These are phyloP conservation scores for Penicillium sp. DNA, from an alignment of 2,329 filamentous ascomycete genomes.

Conservation along the genomic window DNA sequence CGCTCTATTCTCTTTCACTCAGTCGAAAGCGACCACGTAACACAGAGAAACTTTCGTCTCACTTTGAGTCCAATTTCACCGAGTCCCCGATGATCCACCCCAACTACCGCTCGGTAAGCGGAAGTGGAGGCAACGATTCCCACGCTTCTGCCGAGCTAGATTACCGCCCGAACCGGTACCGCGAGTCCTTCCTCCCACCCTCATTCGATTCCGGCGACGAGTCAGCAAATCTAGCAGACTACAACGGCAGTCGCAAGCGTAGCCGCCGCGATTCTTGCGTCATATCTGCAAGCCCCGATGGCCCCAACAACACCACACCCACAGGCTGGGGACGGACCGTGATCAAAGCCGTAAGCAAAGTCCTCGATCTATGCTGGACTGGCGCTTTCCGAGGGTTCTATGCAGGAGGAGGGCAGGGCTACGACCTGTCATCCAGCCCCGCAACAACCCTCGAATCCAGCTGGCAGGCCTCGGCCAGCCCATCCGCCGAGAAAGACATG, in stretches of 20 bases:
- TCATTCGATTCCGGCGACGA: conserved; percentile 25
- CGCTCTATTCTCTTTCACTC: conserved; percentile 30
- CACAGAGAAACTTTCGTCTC: conserved; percentile 18
- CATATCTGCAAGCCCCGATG: conserved; percentile 18
- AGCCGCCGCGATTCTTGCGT: conserved; percentile 27
- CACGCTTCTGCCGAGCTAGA: conserved; percentile 29
- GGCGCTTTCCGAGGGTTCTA: conserved; percentile 72
- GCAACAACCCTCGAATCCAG: conserved; percentile 18
- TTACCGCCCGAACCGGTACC: conserved; percentile 38
- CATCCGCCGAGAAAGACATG: conserved; percentile 20
- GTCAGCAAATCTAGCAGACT: conserved; percentile 14
- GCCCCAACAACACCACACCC: conserved; percentile 11
- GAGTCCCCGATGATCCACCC: conserved; percentile 31
- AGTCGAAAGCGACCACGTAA: conserved; percentile 29
- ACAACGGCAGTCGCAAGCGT: conserved; percentile 25
- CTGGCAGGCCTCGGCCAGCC: conserved; percentile 23
- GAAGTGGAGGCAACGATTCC: conserved; percentile 16
- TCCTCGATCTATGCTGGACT: conserved; percentile 73
- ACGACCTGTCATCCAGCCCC: conserved; percentile 44
- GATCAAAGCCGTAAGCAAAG: conserved; percentile 50
- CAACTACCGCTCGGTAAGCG: conserved; percentile 32
- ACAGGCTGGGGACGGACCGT: conserved; percentile 37
- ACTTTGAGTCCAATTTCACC: conserved; percentile 25
- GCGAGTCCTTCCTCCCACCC: conserved; percentile 21
- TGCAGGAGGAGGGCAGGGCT: conserved; percentile 70